Conservation (phyloP, 108 stramenopile species). For the Epipyxis sp. region DNA sequence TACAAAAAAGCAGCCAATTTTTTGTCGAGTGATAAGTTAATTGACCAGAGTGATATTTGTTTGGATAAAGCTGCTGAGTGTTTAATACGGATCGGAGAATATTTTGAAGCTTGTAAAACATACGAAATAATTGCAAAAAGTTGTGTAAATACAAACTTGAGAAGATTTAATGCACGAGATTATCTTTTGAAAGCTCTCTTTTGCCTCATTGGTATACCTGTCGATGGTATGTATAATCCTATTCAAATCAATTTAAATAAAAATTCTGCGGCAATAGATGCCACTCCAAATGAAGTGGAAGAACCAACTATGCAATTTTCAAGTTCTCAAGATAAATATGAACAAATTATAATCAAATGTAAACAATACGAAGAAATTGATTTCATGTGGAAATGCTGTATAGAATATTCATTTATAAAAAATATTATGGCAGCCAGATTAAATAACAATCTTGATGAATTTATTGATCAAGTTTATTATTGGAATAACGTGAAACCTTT, state of each 20-base stretch:
- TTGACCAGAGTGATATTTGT: conserved; percentile 1
- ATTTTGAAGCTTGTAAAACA: not conserved
- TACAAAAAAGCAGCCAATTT: conserved; percentile 27
- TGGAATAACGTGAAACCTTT: conserved; percentile 14
- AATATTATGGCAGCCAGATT: not conserved
- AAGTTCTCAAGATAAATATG: conserved; percentile 12
- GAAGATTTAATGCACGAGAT: conserved; percentile 13
- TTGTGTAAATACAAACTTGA: not conserved
- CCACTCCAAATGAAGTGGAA: not conserved
- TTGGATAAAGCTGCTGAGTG: conserved; percentile 7
- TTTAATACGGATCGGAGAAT: not conserved
- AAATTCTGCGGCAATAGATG: not conserved
- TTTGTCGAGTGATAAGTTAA: not conserved
- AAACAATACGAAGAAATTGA: not conserved
- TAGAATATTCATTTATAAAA: not conserved
- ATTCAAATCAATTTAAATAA: not conserved
- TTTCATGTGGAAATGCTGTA: not conserved
- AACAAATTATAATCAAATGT: not conserved
- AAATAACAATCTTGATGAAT: not conserved
- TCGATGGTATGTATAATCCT: not conserved
- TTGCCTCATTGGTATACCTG: not conserved
- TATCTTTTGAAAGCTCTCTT: conserved; percentile 1
- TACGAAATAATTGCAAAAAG: conserved; percentile 19
- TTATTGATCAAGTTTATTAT: conserved; percentile 24
- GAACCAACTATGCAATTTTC: not conserved